These are phyloP conservation scores for Talaromyces atroroseus DNA, from an alignment of 2,329 filamentous ascomycete genomes.

Conservation along the genomic window DNA sequence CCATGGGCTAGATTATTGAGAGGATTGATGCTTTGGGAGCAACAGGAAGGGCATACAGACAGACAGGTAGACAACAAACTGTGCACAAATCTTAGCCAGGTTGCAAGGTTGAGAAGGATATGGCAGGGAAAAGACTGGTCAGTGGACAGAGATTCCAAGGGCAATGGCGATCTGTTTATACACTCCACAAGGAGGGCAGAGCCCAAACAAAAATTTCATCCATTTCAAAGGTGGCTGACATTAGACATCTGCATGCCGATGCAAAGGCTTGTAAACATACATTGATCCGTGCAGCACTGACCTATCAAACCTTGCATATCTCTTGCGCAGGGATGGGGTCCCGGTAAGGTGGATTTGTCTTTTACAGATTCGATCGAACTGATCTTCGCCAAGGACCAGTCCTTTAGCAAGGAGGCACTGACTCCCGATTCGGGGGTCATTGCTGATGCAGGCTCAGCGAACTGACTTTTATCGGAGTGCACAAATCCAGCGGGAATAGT, in stretches of 20 bases:
- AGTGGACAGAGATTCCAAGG: constrained; percentile 4
- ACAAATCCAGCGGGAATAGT: constrained; percentile 3
- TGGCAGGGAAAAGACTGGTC: not conserved
- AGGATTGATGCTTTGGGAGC: not conserved
- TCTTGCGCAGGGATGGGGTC: constrained; percentile 31
- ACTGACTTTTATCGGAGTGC: constrained; percentile 6
- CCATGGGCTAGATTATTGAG: constrained; percentile 31
- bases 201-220: constrained; percentile 13
- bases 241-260: constrained; percentile 32
- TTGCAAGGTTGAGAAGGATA: not conserved
- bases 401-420: constrained; percentile 21
- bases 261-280: constrained; percentile 35
- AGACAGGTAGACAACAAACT: not conserved
- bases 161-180: constrained; percentile 29
- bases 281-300: constrained; percentile 22
- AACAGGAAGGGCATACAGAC: constrained; percentile 3
- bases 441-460: constrained; percentile 7
- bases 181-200: constrained; percentile 15
- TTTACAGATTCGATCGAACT: constrained; percentile 11
- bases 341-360: constrained; percentile 22
- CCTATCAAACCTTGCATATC: constrained; percentile 37
- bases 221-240: constrained; percentile 26
- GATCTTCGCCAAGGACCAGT: constrained; percentile 9
- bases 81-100: not conserved
- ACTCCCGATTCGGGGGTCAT: constrained; percentile 9